These are phyloP conservation scores for Carex scoparia DNA, from an alignment of 176 grass and related monocot species.

Conservation along the genomic window DNA sequence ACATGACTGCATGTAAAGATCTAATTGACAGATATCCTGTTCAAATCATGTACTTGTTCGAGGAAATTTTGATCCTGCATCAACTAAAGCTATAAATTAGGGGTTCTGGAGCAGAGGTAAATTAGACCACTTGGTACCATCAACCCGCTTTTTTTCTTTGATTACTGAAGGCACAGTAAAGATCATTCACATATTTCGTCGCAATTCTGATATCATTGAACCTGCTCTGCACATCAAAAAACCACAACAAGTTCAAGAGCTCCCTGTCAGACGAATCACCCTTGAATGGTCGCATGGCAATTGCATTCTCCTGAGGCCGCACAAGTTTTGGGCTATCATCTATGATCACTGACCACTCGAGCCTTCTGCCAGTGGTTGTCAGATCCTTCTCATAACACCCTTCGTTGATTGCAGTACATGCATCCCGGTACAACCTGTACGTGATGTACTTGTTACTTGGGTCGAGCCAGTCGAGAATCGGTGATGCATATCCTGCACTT, in stretches of 20 bases:
- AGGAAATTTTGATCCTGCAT: neutral
- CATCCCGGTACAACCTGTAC: constrained; percentile 4
- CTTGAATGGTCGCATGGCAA: neutral
- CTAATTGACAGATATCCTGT: neutral
- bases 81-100: neutral
- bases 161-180: neutral
- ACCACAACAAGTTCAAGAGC: constrained; percentile 3
- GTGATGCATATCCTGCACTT: constrained; percentile 5
- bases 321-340: neutral
- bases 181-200: neutral
- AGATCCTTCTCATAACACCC: neutral
- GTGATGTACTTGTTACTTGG: neutral
- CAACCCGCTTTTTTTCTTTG: neutral
- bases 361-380: neutral
- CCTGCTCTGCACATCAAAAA: constrained; percentile 3
- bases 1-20: neutral
- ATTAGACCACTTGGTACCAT: neutral
- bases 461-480: constrained; percentile 14
- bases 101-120: neutral
- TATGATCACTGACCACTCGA: constrained; percentile 8
- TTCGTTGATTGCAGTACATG: neutral
- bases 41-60: neutral
- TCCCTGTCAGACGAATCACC: neutral
- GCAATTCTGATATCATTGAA: neutral
- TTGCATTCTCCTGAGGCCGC: neutral